phyloP scores from a whole-genome alignment of 192 early-diverging fungal species.

The Coemansia sp. region DNA sequence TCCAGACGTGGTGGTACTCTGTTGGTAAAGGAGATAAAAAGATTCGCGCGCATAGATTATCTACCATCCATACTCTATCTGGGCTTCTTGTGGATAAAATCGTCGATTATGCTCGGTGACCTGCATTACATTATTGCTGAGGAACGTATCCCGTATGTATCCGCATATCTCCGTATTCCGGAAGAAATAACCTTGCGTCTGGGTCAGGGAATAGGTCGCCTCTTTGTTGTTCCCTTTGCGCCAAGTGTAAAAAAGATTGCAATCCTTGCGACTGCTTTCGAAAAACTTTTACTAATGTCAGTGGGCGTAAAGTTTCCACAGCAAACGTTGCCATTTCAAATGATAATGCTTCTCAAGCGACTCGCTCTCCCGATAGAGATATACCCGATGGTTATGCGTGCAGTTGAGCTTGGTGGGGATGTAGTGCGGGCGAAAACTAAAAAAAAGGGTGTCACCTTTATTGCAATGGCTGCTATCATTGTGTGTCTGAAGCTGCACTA shows the following conservation, averaged over 20 bases:
- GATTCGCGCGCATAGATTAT: conserved; percentile 33
- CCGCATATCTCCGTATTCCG: conserved; percentile 21
- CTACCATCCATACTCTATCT: conserved; percentile 37
- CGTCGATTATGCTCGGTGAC: conserved; percentile 33
- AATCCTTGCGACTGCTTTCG: conserved; percentile 10
- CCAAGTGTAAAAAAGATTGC: conserved; percentile 13
- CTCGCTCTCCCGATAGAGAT: conserved; percentile 25
- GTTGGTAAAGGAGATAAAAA: conserved; percentile 15
- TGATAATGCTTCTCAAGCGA: conserved; percentile 27
- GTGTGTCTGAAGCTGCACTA: conserved; percentile 49
- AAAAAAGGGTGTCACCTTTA: neutral
- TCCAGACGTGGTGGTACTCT: neutral
- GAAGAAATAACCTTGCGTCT: conserved; percentile 15
- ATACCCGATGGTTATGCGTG: conserved; percentile 32
- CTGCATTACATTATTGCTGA: conserved; percentile 34
- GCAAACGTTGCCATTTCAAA: conserved; percentile 13
- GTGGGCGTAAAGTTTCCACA: conserved; percentile 19
- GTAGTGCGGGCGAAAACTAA: neutral
- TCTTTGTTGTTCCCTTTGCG: conserved; percentile 19
- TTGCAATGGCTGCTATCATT: conserved; percentile 26
- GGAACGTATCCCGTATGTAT: conserved; percentile 40
- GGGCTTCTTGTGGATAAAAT: conserved; percentile 25
- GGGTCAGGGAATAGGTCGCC: conserved; percentile 13
- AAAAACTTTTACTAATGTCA: conserved; percentile 25
- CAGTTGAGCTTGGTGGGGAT: conserved; percentile 13